A percentile compares a stretch with the other conserved stretches of the same genome.
Evolutionary conservation across 1,139 yeast genomes (phyloP).

Genomic region (Martiniozyma asiatica): DNA sequence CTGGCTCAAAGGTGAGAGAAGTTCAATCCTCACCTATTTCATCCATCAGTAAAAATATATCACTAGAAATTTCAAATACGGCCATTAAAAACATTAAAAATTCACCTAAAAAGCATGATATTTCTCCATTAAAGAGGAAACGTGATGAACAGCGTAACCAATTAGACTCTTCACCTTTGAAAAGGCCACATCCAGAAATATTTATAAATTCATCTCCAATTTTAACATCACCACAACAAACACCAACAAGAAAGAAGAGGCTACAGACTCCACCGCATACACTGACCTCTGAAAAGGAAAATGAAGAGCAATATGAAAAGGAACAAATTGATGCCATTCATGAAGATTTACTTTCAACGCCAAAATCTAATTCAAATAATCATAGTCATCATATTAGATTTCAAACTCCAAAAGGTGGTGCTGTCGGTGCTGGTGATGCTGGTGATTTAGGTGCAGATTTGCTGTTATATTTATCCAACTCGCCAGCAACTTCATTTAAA

Average conservation of each 20-base stretch:
- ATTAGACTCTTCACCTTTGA: slow-evolving; percentile 16
- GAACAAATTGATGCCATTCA: no score
- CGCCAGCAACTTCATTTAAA: slow-evolving; percentile 59
- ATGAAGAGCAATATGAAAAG: slow-evolving; percentile 3
- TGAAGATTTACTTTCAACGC: slow-evolving; percentile 17
- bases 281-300: slow-evolving; percentile 13
- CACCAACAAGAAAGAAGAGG: slow-evolving; percentile 6
- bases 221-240: slow-evolving; percentile 11
- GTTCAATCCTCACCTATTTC: slow-evolving; percentile 14
- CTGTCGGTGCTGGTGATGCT: slow-evolving; percentile 25
- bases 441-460: slow-evolving; percentile 82
- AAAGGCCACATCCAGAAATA: slow-evolving; percentile 16
- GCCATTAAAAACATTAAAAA: slow-evolving; percentile 12
- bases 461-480: slow-evolving; percentile 70
- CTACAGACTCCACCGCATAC: slow-evolving; percentile 16
- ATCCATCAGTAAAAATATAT: slow-evolving; percentile 10
- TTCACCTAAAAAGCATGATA: slow-evolving; percentile 6
- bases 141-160: slow-evolving; percentile 2
- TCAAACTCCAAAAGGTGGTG: slow-evolving; percentile 8
- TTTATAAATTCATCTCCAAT: slow-evolving; percentile 20
- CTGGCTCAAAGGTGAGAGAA: slow-evolving; percentile 24
- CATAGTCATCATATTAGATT: slow-evolving; percentile 1
- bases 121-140: slow-evolving; percentile 20
- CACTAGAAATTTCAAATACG: slow-evolving; percentile 12
- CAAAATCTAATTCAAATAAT: slow-evolving; percentile 13